phyloP scores from a whole-genome alignment of 805 yeast genomes.

The Pichia occidentalis region DNA sequence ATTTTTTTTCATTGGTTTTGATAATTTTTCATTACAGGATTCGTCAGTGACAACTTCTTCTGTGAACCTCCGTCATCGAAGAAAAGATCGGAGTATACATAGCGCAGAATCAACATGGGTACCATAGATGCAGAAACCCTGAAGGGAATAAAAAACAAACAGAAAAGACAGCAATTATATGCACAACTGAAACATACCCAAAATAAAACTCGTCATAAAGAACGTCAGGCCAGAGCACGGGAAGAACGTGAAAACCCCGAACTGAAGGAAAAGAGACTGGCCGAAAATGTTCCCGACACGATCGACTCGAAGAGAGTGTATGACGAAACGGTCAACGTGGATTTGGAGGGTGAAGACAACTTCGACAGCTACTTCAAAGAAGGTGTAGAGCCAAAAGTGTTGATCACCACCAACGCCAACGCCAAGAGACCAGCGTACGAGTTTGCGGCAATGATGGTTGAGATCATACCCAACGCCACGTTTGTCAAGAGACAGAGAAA shows the following conservation, averaged over 20 bases:
- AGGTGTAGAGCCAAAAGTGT: constrained; percentile 67
- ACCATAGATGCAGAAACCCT: constrained; percentile 34
- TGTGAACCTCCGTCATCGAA: too few species aligned
- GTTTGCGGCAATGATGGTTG: constrained; percentile 81
- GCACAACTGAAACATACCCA: constrained; percentile 68
- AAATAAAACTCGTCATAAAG: constrained; percentile 69
- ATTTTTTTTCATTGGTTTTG: neutral
- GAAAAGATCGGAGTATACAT: too few species aligned
- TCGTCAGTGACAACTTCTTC: too few species aligned
- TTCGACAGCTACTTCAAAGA: constrained; percentile 51
- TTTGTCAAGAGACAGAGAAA: constrained; percentile 85
- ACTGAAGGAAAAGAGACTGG: constrained; percentile 69
- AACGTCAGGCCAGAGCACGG: constrained; percentile 76
- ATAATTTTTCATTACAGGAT: too few species aligned
- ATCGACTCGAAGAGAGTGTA: constrained; percentile 77
- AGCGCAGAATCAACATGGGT: constrained; percentile 17
- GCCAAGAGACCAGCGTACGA: constrained; percentile 86
- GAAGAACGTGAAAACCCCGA: constrained; percentile 83
- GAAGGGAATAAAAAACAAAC: constrained; percentile 60
- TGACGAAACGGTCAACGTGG: constrained; percentile 71
- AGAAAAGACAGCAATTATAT: constrained; percentile 70
- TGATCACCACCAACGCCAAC: constrained; percentile 80
- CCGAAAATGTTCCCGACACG: constrained; percentile 72
- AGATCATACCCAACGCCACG: constrained; percentile 76
- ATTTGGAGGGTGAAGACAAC: constrained; percentile 57